phyloP scores from a whole-genome alignment of 1,284 basidiomycete genomes.

The Papiliotrema laurentii region DNA sequence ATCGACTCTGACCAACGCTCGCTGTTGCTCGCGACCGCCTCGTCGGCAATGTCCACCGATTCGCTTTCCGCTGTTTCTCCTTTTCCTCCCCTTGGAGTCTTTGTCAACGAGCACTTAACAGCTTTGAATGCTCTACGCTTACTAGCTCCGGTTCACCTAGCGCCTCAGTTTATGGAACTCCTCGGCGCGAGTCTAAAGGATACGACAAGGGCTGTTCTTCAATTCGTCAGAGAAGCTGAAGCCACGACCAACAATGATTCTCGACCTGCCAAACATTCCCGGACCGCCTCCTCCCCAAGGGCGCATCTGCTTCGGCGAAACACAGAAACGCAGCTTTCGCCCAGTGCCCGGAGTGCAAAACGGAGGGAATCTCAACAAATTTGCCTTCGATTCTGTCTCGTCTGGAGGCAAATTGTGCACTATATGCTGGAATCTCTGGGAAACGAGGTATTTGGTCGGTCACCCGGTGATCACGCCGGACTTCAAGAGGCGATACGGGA shows the following conservation, averaged over 20 bases:
- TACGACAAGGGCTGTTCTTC: too few species aligned
- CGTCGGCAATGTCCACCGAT: not conserved
- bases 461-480: not conserved
- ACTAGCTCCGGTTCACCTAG: slow-evolving; percentile 74
- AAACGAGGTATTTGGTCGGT: not conserved
- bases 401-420: not conserved
- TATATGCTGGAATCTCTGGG: not conserved
- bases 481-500: not conserved
- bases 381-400: not conserved
- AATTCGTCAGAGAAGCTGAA: too few species aligned
- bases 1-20: slow-evolving; percentile 35
- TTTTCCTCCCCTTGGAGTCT: slow-evolving; percentile 70
- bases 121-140: slow-evolving; percentile 76
- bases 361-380: slow-evolving; percentile 50
- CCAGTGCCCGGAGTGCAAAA: slow-evolving; percentile 33
- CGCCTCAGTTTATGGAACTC: too few species aligned
- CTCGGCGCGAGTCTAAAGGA: too few species aligned
- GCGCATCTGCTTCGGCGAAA: slow-evolving; percentile 30
- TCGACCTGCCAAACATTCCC: slow-evolving; percentile 7
- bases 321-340: slow-evolving; percentile 30
- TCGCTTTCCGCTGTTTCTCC: slow-evolving; percentile 44
- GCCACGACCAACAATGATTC: too few species aligned
- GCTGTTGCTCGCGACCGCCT: slow-evolving; percentile 15
- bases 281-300: slow-evolving; percentile 24
- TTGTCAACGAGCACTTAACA: slow-evolving; percentile 68